Conservation (phyloP, 2,329 filamentous ascomycete genomes). For the Tolypocladium amazonense region DNA sequence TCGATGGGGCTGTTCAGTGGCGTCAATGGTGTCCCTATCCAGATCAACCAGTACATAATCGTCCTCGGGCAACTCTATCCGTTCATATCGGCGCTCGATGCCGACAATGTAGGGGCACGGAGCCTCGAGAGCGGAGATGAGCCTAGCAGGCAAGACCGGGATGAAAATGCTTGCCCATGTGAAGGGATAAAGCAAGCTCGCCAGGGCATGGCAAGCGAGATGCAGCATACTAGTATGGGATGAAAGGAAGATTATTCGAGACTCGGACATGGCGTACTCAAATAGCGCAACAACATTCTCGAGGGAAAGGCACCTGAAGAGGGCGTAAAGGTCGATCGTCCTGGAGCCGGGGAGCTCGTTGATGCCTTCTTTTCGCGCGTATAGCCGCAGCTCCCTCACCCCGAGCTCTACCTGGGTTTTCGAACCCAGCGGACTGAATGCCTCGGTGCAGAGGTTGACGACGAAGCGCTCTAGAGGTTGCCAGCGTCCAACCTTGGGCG, state of each 20-base stretch:
- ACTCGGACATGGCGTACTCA: slow-evolving; percentile 87
- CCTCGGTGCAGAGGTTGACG: slow-evolving; percentile 91
- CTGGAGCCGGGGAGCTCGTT: slow-evolving; percentile 92
- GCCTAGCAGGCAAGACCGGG: slow-evolving; percentile 74
- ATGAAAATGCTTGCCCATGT: slow-evolving; percentile 94
- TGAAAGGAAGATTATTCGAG: slow-evolving; percentile 89
- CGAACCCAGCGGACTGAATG: slow-evolving; percentile 81
- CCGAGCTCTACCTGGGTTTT: slow-evolving; percentile 93
- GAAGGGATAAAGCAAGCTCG: slow-evolving; percentile 76
- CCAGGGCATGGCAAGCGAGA: slow-evolving; percentile 78
- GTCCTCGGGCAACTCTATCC: slow-evolving; percentile 78
- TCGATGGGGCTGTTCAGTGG: slow-evolving; percentile 64
- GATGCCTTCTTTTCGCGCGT: slow-evolving; percentile 80
- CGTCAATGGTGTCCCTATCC: slow-evolving; percentile 82
- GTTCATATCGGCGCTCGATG: slow-evolving; percentile 84
- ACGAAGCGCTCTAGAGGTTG: slow-evolving; percentile 95
- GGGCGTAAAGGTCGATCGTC: slow-evolving; percentile 82
- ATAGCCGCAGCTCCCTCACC: slow-evolving; percentile 80
- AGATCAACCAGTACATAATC: slow-evolving; percentile 93
- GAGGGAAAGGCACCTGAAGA: slow-evolving; percentile 83
- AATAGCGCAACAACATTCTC: slow-evolving; percentile 88
- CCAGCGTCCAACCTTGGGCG: slow-evolving; percentile 86
- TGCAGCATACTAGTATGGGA: slow-evolving; percentile 96
- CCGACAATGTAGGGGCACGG: slow-evolving; percentile 96
- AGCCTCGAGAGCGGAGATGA: slow-evolving; percentile 85